Base-by-base conservation (phyloP, 2,329 filamentous ascomycete genomes). In the Colletotrichum coccodes region DNA sequence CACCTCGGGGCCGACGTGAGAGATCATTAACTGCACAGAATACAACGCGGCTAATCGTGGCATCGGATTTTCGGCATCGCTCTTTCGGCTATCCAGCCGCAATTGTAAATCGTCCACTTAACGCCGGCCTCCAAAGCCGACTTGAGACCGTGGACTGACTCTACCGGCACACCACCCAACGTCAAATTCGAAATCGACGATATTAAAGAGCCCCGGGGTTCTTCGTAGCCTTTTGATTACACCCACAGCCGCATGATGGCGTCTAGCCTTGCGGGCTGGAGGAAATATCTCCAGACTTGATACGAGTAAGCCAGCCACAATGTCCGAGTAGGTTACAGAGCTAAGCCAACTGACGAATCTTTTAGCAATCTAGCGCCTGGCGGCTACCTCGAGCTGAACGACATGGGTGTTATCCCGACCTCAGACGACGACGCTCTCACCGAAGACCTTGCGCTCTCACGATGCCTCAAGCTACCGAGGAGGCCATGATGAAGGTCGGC, bases 171-270 rank as follows among this genome's bases (percentile, higher is more conserved):
- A 16, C 74, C 74, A 2, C 78, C 80, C 0, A 86, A 86, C 60
- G 76, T 83, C 28, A 74, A 72, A 18, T 86, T 86, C 71, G 78
- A 81, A 47, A 72, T 81, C 59, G 79, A 81, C 64, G 79, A 81
- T 54, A 68, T 74, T 3, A 75, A 79, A 36, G 71, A 74, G 38
- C 70, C 73, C 52, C 81, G 79, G 79, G 73, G 73, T 4, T 79
- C 70, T 21, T 64, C 68, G 8, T 23, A 65, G 2, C 71, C 72
- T 8, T 79, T 80, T 36, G 79, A 82, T 57, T 79, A 74, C 52
- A 76, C 80, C 40, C 75, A 79, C 50, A 65, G 67, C 23, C 73
- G 77, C 28, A 75, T 75, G 64, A 74, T 80, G 70, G 74, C 72
- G 1, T 75, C 73, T 5, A 71, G 72, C 26, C 73, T 80, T 34